Evolutionary conservation across 257 asterid species (phyloP).

Genomic region (Rhazya stricta): DNA sequence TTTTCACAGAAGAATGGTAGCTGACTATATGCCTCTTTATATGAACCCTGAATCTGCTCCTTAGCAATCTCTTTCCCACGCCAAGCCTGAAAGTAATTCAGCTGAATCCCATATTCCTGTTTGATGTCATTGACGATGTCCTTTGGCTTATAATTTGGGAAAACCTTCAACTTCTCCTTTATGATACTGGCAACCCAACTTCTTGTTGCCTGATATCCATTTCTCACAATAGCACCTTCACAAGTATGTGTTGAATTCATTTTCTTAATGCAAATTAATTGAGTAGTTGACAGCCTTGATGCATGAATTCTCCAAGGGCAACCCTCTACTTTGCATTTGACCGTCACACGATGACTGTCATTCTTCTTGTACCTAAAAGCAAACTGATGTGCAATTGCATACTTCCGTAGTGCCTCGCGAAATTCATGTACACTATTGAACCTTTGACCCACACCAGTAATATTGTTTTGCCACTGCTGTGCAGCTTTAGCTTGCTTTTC

Average conservation of each 20-base stretch:
- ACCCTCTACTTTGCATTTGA: conserved; percentile 91
- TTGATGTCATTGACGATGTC: conserved; percentile 91
- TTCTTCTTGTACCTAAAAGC: conserved; percentile 95
- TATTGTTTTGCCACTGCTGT: conserved; percentile 80
- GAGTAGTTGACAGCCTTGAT: conserved; percentile 90
- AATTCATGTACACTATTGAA: conserved; percentile 93
- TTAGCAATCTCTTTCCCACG: conserved; percentile 97
- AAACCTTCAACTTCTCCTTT: conserved; percentile 81
- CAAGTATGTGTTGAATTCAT: conserved; percentile 92
- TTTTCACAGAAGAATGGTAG: conserved; percentile 79
- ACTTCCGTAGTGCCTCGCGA: conserved; percentile 88
- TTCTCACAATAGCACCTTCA: conserved; percentile 62
- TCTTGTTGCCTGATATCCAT: conserved; percentile 87
- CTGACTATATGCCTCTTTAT: conserved; percentile 89
- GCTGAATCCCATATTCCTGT: conserved; percentile 86
- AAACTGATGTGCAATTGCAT: conserved; percentile 90
- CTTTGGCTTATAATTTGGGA: conserved; percentile 89
- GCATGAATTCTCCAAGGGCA: conserved; percentile 99
- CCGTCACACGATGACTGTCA: conserved; percentile 96
- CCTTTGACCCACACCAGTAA: conserved; percentile 95
- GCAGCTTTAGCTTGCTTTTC: conserved; percentile 79
- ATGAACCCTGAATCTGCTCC: conserved; percentile 99
- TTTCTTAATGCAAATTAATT: conserved; percentile 90
- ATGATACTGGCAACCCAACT: conserved; percentile 99
- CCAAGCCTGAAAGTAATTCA: conserved; percentile 98